Conservation (phyloP, 352 stramenopile genomes). For the Phytophthora pinifolia region DNA sequence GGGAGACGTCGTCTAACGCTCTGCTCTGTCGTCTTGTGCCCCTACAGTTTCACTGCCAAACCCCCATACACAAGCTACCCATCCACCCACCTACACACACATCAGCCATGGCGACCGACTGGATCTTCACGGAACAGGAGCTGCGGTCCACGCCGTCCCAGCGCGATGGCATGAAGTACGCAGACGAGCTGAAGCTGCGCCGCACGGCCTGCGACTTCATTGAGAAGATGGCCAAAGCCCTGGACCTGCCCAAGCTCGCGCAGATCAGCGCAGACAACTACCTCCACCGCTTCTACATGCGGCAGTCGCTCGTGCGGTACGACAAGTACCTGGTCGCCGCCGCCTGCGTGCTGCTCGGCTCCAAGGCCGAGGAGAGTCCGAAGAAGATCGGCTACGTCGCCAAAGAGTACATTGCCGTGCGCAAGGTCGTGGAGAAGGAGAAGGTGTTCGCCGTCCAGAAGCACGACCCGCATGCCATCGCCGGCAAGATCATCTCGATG, state of each 20-base stretch:
- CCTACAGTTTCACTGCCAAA: slow-evolving; percentile 14
- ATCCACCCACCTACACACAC: slow-evolving; percentile 1
- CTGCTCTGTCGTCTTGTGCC: slow-evolving; percentile 1
- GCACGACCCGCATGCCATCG: slow-evolving; percentile 66
- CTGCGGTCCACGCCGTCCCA: slow-evolving; percentile 66
- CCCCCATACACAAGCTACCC: not conserved
- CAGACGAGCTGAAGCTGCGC: slow-evolving; percentile 70
- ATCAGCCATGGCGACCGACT: slow-evolving; percentile 48
- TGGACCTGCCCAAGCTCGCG: slow-evolving; percentile 81
- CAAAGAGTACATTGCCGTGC: slow-evolving; percentile 69
- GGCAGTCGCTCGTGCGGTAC: slow-evolving; percentile 81
- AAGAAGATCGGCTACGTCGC: slow-evolving; percentile 81
- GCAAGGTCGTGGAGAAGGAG: slow-evolving; percentile 72
- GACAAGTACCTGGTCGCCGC: slow-evolving; percentile 85
- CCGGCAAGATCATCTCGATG: slow-evolving; percentile 81
- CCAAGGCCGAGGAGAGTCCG: slow-evolving; percentile 82
- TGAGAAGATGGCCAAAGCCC: slow-evolving; percentile 78
- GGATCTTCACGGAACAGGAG: slow-evolving; percentile 79
- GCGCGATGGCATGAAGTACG: slow-evolving; percentile 73
- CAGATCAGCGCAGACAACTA: slow-evolving; percentile 86
- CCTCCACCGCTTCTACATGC: slow-evolving; percentile 89
- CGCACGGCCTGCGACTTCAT: slow-evolving; percentile 84
- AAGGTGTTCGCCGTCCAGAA: slow-evolving; percentile 80
- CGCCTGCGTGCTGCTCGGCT: slow-evolving; percentile 79
- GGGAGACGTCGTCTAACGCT: slow-evolving; percentile 3